Conservation (phyloP, 768 basidiomycete genomes). For the Amanita molliuscula region DNA sequence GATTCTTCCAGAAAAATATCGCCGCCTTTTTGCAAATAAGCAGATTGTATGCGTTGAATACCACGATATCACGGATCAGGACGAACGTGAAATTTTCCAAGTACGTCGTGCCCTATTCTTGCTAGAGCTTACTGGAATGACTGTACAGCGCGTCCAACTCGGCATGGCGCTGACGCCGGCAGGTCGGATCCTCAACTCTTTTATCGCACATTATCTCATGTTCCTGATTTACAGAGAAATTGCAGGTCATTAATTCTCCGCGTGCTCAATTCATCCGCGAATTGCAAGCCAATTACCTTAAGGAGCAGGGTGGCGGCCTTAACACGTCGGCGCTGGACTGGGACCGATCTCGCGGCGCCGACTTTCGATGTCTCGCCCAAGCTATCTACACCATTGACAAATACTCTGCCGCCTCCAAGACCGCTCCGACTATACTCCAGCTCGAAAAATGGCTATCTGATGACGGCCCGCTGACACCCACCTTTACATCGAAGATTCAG, state of each 20-base stretch:
- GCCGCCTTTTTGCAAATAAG: constrained; percentile 56
- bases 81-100: constrained; percentile 67
- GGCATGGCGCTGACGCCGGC: constrained; percentile 71
- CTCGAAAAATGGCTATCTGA: constrained; percentile 43
- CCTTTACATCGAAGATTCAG: constrained; percentile 23
- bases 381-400: constrained; percentile 41
- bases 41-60: constrained; percentile 81
- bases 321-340: constrained; percentile 32
- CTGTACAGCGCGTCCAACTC: constrained; percentile 56
- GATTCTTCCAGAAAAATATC: constrained; percentile 44
- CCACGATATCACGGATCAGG: constrained; percentile 39
- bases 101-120: constrained; percentile 21
- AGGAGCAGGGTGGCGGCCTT: constrained; percentile 22
- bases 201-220: neutral
- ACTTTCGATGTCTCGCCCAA: constrained; percentile 50
- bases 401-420: constrained; percentile 16
- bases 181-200: neutral
- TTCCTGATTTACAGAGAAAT: constrained; percentile 31
- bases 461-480: constrained; percentile 17
- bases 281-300: constrained; percentile 36
- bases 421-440: constrained; percentile 21
- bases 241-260: constrained; percentile 54
- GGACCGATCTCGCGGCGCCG: constrained; percentile 38
- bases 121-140: neutral
- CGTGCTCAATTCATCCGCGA: constrained; percentile 51